Percentiles rank a stretch among this genome's conserved stretches.
Evolutionary conservation across 768 basidiomycete species (phyloP).

Genomic region (Clathrus columnatus): DNA sequence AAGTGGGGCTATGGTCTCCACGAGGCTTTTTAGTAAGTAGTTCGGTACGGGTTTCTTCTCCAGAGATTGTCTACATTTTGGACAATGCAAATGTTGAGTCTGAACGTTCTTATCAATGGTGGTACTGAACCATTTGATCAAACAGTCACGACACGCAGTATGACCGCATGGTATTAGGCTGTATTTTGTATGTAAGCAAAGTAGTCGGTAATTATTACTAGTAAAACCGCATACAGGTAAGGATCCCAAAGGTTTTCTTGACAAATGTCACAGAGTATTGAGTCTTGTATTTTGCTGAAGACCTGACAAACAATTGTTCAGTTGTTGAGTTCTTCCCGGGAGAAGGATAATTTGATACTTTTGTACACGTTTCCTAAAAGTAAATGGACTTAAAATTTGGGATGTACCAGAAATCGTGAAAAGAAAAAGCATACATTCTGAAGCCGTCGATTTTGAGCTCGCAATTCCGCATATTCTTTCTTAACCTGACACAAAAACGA

Average conservation of each 20-base stretch:
- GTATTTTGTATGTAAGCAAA: neutral
- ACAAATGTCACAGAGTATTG: constrained; percentile 58
- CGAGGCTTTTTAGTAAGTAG: neutral
- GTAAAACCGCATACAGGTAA: constrained; percentile 40
- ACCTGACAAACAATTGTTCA: neutral
- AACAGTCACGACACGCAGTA: constrained; percentile 55
- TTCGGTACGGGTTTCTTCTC: neutral
- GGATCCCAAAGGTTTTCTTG: constrained; percentile 56
- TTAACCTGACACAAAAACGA: neutral
- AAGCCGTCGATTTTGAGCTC: neutral
- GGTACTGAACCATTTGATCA: constrained; percentile 46
- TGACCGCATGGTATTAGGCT: constrained; percentile 65
- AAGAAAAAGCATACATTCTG: neutral
- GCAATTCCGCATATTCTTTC: neutral
- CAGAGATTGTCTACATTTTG: constrained; percentile 30
- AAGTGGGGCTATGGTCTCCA: neutral
- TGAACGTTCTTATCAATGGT: constrained; percentile 41
- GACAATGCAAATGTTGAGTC: constrained; percentile 32
- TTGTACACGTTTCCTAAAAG: neutral
- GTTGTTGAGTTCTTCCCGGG: neutral
- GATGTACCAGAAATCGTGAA: neutral
- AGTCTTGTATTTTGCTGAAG: constrained; percentile 36
- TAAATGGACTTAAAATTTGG: neutral
- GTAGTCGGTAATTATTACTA: neutral
- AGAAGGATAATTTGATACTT: neutral